Base-by-base conservation (phyloP, 1,284 basidiomycete species). In the Peniophora sp. region DNA sequence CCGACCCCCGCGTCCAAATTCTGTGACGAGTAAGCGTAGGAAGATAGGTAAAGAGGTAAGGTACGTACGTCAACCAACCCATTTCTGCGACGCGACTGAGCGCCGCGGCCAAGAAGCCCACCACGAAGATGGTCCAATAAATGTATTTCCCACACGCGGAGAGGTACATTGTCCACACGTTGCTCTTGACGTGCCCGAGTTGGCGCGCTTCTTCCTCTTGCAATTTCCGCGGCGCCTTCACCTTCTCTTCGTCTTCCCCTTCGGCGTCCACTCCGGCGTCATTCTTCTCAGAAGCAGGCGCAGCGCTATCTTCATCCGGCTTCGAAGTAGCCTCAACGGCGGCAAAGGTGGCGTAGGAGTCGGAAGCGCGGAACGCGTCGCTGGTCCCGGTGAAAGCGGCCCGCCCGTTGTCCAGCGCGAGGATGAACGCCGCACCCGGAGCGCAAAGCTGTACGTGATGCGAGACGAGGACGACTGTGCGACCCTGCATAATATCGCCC, bases 391-490 rank as follows among this genome's bases (percentile, higher is more conserved):
- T 79, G 0, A 78, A 79, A 50, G 86, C 82, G 49, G 89, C 79
- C 10, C 81, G 72, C 2, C 86, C 87, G 57, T 87, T 83, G 3
- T 87, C 71, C 81, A 89, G 83, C n/a, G 82, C 78, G 5, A 89
- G 75, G 17, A 87, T 69, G 59, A 87, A 87, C 52, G 81, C 63
- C 0, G 85, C 77, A 1, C 78, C 81, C 0, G 85, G 84, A 19
- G 88, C 72, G 19, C 87, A 82, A 2, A 89, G 72, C 52, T 86
- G 81, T 44, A 88, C 81, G 55, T 89, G 85, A 56, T 89, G 85
- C 0, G 86, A 89, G 16, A 87, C 83, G 8, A 86, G 70, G 45
- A 87, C 82, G 45, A 89, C 81, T 1, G 87, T 89, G 14, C 87
- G 76, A 51, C 83, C 71, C 2, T 70, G 74, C 22, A 89, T 61